phyloP scores from a whole-genome alignment of 169 alveolate genomes.

The Theileria equi region DNA sequence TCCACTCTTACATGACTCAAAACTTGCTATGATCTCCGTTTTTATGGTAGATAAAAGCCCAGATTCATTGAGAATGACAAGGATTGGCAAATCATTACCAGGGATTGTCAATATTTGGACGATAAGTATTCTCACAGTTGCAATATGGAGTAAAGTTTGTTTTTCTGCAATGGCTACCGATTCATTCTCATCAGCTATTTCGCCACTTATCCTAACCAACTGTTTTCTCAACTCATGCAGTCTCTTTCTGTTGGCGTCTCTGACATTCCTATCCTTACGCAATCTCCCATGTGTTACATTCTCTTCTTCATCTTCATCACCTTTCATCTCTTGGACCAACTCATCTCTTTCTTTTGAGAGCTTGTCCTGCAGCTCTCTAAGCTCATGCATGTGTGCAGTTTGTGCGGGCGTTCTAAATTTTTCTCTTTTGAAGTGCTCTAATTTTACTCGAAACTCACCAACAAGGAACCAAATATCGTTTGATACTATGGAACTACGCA shows the following conservation, averaged over 20 bases:
- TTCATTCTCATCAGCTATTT: constrained; percentile 20
- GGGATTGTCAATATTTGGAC: constrained; percentile 29
- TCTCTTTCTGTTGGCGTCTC: constrained; percentile 30
- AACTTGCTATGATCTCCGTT: constrained; percentile 32
- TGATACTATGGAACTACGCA: constrained; percentile 17
- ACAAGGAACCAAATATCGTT: constrained; percentile 55
- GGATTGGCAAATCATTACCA: constrained; percentile 24
- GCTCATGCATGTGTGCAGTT: constrained; percentile 3
- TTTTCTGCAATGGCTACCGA: constrained; percentile 26
- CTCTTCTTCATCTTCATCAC: constrained; percentile 14
- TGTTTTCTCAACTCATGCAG: constrained; percentile 28
- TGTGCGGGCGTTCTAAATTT: constrained; percentile 31
- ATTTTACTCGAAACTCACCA: constrained; percentile 52
- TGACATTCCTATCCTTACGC: constrained; percentile 12
- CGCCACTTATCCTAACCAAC: constrained; percentile 31
- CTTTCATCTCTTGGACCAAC: constrained; percentile 9
- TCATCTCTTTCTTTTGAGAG: constrained; percentile 53
- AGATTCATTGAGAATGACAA: constrained; percentile 29
- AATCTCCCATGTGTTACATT: constrained; percentile 8
- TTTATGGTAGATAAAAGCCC: constrained; percentile 31
- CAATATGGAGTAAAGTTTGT: constrained; percentile 37
- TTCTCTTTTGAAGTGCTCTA: constrained; percentile 43
- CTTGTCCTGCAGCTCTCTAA: constrained; percentile 11
- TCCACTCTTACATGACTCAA: constrained; percentile 15
- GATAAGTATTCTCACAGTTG: constrained; percentile 45